Evolutionary conservation across 768 basidiomycete species (phyloP).

Genomic region (Termitomyces sp.): DNA sequence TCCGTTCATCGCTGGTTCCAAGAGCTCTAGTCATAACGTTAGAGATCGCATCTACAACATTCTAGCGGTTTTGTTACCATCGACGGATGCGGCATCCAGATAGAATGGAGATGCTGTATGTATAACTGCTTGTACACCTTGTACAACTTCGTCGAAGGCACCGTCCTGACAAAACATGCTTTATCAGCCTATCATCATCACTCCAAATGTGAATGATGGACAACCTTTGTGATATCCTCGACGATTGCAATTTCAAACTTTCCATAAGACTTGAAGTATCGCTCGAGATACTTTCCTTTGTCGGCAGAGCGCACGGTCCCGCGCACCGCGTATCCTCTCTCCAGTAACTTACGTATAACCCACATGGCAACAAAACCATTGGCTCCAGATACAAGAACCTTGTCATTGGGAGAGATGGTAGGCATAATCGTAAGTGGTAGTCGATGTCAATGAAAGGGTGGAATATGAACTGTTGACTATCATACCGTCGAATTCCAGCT

Average conservation of each 20-base stretch:
- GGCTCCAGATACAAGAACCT: slow-evolving; percentile 27
- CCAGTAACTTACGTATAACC: slow-evolving; percentile 24
- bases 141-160: slow-evolving; percentile 70
- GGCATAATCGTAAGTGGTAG: slow-evolving; percentile 14
- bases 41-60: not conserved
- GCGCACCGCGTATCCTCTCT: slow-evolving; percentile 25
- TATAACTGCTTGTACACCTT: slow-evolving; percentile 59
- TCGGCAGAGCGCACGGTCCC: slow-evolving; percentile 22
- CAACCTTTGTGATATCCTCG: slow-evolving; percentile 21
- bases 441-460: not conserved
- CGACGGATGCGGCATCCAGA: slow-evolving; percentile 36
- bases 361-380: slow-evolving; percentile 28
- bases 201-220: not conserved
- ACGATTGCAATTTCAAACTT: slow-evolving; percentile 24
- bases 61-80: slow-evolving; percentile 7
- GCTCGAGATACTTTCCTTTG: slow-evolving; percentile 21
- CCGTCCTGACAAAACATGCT: slow-evolving; percentile 32
- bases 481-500: not conserved
- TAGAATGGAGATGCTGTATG: slow-evolving; percentile 63
- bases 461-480: not conserved
- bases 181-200: not conserved
- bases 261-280: slow-evolving; percentile 18
- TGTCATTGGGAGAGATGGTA: slow-evolving; percentile 15
- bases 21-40: slow-evolving; percentile 41
- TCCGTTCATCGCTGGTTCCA: slow-evolving; percentile 69